Conservation (phyloP, 805 yeast species). For the Schwanniomyces vanrijiae region DNA sequence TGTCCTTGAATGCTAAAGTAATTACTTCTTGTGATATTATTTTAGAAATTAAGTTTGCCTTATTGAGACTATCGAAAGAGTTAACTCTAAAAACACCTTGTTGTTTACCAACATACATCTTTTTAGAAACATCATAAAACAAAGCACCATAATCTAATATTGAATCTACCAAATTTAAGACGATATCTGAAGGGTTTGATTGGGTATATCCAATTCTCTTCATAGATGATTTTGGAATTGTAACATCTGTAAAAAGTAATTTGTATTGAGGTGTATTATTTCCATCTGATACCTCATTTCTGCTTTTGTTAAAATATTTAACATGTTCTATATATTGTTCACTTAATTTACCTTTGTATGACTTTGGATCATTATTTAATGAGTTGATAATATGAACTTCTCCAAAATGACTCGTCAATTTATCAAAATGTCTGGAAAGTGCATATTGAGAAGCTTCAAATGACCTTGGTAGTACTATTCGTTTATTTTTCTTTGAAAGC, state of each 20-base stretch:
- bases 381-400: slow-evolving; percentile 52
- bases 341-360: slow-evolving; percentile 48
- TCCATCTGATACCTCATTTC: slow-evolving; percentile 1
- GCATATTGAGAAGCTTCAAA: slow-evolving; percentile 56
- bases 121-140: slow-evolving; percentile 37
- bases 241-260: slow-evolving; percentile 27
- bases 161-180: slow-evolving; percentile 26
- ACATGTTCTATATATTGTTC: slow-evolving; percentile 35
- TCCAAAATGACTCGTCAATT: slow-evolving; percentile 46
- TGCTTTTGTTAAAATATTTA: slow-evolving; percentile 33
- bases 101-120: slow-evolving; percentile 45
- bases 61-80: slow-evolving; percentile 49
- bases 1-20: slow-evolving; percentile 45
- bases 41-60: slow-evolving; percentile 49
- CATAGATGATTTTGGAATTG: slow-evolving; percentile 30
- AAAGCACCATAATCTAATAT: slow-evolving; percentile 48
- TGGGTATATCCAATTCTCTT: slow-evolving; percentile 35
- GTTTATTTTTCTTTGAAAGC: slow-evolving; percentile 36
- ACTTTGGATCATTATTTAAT: slow-evolving; percentile 38
- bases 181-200: slow-evolving; percentile 32
- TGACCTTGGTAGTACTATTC: slow-evolving; percentile 47
- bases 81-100: slow-evolving; percentile 51
- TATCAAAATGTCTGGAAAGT: slow-evolving; percentile 49
- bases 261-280: slow-evolving; percentile 4
- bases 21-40: slow-evolving; percentile 50